phyloP scores from a whole-genome alignment of 805 yeast species.

The Metschnikowia shivogae region DNA sequence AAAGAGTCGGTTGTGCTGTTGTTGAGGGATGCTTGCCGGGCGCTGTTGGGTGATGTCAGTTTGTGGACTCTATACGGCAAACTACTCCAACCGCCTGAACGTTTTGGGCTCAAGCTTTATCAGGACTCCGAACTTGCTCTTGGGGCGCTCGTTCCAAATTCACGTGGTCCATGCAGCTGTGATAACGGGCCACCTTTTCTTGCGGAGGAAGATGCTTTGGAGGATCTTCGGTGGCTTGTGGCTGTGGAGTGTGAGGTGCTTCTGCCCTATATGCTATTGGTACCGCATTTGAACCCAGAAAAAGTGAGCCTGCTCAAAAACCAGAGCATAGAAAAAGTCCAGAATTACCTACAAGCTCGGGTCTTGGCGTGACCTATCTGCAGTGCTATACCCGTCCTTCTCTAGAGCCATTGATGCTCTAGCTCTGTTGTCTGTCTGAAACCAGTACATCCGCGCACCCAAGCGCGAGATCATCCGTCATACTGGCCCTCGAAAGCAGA shows the following conservation, averaged over 20 bases:
- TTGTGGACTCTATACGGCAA: slow-evolving; percentile 17
- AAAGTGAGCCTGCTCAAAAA: not conserved
- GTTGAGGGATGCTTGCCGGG: slow-evolving; percentile 9
- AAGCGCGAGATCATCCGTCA: not conserved
- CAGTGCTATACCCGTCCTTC: too few relatives aligned
- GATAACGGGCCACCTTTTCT: not conserved
- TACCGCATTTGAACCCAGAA: not conserved
- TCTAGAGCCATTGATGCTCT: too few relatives aligned
- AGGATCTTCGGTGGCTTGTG: slow-evolving; percentile 16
- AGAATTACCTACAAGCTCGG: too few relatives aligned
- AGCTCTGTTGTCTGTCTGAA: not conserved
- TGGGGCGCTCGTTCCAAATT: not conserved
- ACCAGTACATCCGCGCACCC: slow-evolving; percentile 3
- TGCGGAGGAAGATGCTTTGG: not conserved
- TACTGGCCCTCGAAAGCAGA: not conserved
- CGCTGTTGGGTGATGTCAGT: slow-evolving; percentile 16
- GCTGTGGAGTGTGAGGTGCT: slow-evolving; percentile 8
- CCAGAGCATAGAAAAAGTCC: not conserved
- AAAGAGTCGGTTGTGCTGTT: slow-evolving; percentile 1
- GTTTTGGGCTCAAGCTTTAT: not conserved
- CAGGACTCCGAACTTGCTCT: not conserved
- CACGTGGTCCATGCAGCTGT: too few relatives aligned
- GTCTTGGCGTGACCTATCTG: too few relatives aligned
- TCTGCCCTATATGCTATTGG: slow-evolving; percentile 12
- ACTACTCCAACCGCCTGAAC: not conserved